These are phyloP conservation scores for Trypanosomatidae sp. DNA, from an alignment of 208 protist species.

Conservation along the genomic window DNA sequence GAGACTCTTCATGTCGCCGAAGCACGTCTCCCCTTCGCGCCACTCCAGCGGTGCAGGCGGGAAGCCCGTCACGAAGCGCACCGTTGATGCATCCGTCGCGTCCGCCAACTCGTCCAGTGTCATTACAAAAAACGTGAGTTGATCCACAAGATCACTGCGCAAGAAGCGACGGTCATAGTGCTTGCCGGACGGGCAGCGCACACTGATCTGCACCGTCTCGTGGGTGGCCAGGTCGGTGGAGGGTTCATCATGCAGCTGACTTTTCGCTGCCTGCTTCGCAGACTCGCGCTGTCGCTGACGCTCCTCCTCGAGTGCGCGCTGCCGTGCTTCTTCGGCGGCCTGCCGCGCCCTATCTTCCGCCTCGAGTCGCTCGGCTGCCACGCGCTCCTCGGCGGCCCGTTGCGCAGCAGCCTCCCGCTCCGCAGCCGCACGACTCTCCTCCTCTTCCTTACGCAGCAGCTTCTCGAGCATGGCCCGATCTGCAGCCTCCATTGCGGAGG, in stretches of 20 bases:
- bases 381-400: slow-evolving; percentile 25
- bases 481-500: slow-evolving; percentile 46
- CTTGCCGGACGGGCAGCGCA: slow-evolving; percentile 51
- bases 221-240: slow-evolving; percentile 24
- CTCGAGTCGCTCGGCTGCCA: slow-evolving; percentile 13
- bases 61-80: slow-evolving; percentile 73
- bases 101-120: slow-evolving; percentile 59
- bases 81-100: slow-evolving; percentile 21
- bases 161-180: slow-evolving; percentile 60
- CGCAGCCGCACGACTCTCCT: slow-evolving; percentile 15
- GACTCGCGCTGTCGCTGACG: slow-evolving; percentile 13
- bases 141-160: slow-evolving; percentile 54
- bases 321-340: slow-evolving; percentile 23
- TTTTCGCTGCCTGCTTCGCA: slow-evolving; percentile 14
- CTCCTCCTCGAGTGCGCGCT: slow-evolving; percentile 15
- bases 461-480: slow-evolving; percentile 57
- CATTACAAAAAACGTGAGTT: slow-evolving; percentile 48
- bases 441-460: slow-evolving; percentile 28
- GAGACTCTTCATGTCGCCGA: slow-evolving; percentile 53
- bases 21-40: slow-evolving; percentile 34
- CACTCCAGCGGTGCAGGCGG: slow-evolving; percentile 53
- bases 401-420: slow-evolving; percentile 27
- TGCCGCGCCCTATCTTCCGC: slow-evolving; percentile 28
- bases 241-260: slow-evolving; percentile 47
- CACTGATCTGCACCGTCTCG: slow-evolving; percentile 41